Percentiles rank a stretch among this genome's conserved stretches.
These are phyloP conservation scores for Amphichorda felina DNA, from an alignment of 2,329 filamentous ascomycete species.

Conservation along the genomic window DNA sequence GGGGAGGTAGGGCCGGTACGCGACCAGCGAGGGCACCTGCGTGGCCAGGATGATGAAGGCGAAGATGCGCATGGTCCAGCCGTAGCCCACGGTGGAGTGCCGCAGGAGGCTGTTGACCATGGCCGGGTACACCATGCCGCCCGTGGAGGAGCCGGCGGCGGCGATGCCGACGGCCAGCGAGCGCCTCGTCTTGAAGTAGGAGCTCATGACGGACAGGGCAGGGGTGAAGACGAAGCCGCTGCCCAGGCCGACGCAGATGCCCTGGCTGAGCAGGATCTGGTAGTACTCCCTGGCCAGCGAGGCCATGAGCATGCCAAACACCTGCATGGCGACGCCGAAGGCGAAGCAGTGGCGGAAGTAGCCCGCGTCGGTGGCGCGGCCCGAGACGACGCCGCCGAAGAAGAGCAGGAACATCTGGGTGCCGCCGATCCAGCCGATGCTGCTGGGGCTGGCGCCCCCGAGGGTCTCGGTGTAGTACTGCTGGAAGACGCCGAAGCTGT, in stretches of 20 bases:
- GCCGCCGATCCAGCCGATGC: constrained; percentile 28
- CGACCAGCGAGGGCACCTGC: constrained; percentile 12
- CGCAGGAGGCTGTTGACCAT: constrained; percentile 10
- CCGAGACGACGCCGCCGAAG: constrained; percentile 17
- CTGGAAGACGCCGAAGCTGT: constrained; percentile 32
- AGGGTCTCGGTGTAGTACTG: constrained; percentile 27
- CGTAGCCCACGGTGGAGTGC: constrained; percentile 11
- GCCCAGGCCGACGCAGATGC: constrained; percentile 31
- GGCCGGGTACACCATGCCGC: constrained; percentile 20
- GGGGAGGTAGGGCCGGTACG: constrained; percentile 27
- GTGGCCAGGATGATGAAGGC: constrained; percentile 18
- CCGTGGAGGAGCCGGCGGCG: constrained; percentile 17
- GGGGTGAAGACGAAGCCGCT: constrained; percentile 27
- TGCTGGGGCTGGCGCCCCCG: constrained; percentile 13
- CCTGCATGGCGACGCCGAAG: constrained; percentile 25
- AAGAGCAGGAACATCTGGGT: constrained; percentile 32
- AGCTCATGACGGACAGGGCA: constrained; percentile 16
- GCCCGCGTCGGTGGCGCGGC: constrained; percentile 35
- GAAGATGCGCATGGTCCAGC: constrained; percentile 15
- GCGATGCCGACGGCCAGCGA: constrained; percentile 20
- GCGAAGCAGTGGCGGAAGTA: constrained; percentile 27
- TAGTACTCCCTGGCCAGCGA: constrained; percentile 25
- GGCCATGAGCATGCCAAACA: constrained; percentile 33
- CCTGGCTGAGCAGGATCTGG: constrained; percentile 32
- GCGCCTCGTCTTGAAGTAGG: constrained; percentile 17